Percentiles rank a stretch among this genome's conserved stretches.
Evolutionary conservation across 345 rosid genomes (phyloP).

Genomic region (Ricinus communis): DNA sequence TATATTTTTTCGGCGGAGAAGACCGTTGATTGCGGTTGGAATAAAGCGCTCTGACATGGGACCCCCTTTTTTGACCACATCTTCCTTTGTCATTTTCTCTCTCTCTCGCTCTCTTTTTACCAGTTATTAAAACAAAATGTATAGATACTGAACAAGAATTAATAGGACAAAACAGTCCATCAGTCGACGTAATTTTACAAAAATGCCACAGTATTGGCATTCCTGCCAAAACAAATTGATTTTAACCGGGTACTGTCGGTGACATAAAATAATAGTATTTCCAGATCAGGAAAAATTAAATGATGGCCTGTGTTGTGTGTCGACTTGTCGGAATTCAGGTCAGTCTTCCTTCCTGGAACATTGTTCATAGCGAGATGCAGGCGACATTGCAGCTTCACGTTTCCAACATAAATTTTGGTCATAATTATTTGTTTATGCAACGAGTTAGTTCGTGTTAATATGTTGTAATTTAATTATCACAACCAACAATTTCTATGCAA

Average conservation of each 20-base stretch:
- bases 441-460: too few species aligned
- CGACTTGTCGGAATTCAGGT: slow-evolving; percentile 41
- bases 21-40: slow-evolving; percentile 98
- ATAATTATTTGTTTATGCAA: not conserved
- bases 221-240: not conserved
- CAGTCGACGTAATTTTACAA: not conserved
- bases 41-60: slow-evolving; percentile 61
- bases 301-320: slow-evolving; percentile 23
- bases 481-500: too few species aligned
- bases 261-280: slow-evolving; percentile 21
- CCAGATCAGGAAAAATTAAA: slow-evolving; percentile 17
- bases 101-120: not conserved
- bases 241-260: slow-evolving; percentile 48
- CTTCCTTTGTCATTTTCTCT: slow-evolving; percentile 31
- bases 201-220: slow-evolving; percentile 14
- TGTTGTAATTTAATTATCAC: too few species aligned
- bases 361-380: not conserved
- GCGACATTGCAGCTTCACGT: not conserved
- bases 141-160: not conserved
- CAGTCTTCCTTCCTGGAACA: slow-evolving; percentile 15
- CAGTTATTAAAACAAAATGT: not conserved
- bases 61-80: slow-evolving; percentile 54
- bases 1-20: slow-evolving; percentile 50
- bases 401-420: not conserved
- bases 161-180: slow-evolving; percentile 5